Conservation (phyloP, 2,329 filamentous ascomycete species). For the Dendryphion nanum region DNA sequence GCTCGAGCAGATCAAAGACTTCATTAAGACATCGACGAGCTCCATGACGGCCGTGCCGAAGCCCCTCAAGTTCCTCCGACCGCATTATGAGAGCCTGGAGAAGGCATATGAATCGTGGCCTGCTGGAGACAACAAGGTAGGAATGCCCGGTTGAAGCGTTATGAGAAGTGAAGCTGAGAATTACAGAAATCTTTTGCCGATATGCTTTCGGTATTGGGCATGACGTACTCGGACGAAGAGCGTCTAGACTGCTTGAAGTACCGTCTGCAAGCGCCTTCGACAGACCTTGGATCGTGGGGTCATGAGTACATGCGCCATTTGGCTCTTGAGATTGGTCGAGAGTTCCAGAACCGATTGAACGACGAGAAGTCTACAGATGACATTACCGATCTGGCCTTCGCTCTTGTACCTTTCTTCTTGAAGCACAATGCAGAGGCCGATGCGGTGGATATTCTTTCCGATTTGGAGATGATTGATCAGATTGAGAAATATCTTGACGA, state of each 20-base stretch:
- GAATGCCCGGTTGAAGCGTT: not conserved
- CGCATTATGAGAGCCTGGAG: conserved; percentile 88
- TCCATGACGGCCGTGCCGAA: conserved; percentile 99
- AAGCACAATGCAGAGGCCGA: conserved; percentile 98
- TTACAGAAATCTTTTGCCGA: conserved; percentile 75
- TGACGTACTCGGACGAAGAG: conserved; percentile 98
- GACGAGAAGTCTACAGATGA: conserved; percentile 83
- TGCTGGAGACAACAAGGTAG: conserved; percentile 76
- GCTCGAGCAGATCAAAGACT: conserved; percentile 93
- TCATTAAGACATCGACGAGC: conserved; percentile 98
- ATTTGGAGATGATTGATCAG: conserved; percentile 94
- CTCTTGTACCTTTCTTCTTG: conserved; percentile 89
- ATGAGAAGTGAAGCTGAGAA: conserved; percentile 12
- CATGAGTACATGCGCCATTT: conserved; percentile 98
- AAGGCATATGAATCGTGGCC: conserved; percentile 90
- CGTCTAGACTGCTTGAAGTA: conserved; percentile 96
- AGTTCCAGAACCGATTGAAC: conserved; percentile 83
- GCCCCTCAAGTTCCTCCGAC: conserved; percentile 94
- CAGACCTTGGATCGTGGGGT: conserved; percentile 95
- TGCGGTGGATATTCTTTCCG: conserved; percentile 93
- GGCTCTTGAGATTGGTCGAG: conserved; percentile 91
- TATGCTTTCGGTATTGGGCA: conserved; percentile 93
- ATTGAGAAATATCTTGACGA: conserved; percentile 88
- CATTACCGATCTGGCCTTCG: conserved; percentile 77
- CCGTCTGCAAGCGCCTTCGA: conserved; percentile 81